Conservation (phyloP, 306 rosid genomes). For the Comarum palustre region DNA sequence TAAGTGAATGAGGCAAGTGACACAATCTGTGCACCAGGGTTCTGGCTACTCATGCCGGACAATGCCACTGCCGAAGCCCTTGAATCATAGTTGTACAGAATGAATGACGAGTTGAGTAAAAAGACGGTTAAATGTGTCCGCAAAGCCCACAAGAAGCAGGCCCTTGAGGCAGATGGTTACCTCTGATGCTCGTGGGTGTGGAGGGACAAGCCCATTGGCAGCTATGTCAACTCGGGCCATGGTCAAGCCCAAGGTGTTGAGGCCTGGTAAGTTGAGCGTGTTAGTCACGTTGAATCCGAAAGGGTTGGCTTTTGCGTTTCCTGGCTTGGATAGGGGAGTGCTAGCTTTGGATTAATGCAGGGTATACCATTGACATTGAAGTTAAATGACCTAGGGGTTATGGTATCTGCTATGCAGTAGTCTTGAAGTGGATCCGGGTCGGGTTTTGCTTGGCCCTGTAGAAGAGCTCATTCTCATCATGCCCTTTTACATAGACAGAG, state of each 20-base stretch:
- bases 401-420: conserved; percentile 61
- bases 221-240: conserved; percentile 53
- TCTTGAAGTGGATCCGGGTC: conserved; percentile 74
- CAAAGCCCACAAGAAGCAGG: conserved; percentile 52
- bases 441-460: conserved; percentile 30
- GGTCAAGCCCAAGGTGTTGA: conserved; percentile 66
- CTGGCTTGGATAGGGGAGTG: conserved; percentile 39
- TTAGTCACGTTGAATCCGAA: conserved; percentile 51
- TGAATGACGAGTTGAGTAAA: conserved; percentile 50
- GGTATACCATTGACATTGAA: conserved; percentile 56
- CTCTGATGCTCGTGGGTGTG: conserved; percentile 76
- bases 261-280: conserved; percentile 55
- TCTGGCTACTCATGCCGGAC: conserved; percentile 69
- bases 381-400: conserved; percentile 26
- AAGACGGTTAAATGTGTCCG: conserved; percentile 36
- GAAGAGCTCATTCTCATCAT: conserved; percentile 35
- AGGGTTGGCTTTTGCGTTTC: conserved; percentile 30
- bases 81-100: conserved; percentile 39
- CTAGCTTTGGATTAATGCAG: conserved; percentile 61
- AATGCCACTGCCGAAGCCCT: conserved; percentile 33
- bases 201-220: conserved; percentile 33
- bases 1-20: conserved; percentile 49
- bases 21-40: conserved; percentile 49
- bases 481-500: background rate
- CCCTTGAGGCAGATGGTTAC: conserved; percentile 44